These are phyloP conservation scores for Phaeodactylum tricornutum DNA, from an alignment of 108 stramenopile species.

Conservation along the genomic window DNA sequence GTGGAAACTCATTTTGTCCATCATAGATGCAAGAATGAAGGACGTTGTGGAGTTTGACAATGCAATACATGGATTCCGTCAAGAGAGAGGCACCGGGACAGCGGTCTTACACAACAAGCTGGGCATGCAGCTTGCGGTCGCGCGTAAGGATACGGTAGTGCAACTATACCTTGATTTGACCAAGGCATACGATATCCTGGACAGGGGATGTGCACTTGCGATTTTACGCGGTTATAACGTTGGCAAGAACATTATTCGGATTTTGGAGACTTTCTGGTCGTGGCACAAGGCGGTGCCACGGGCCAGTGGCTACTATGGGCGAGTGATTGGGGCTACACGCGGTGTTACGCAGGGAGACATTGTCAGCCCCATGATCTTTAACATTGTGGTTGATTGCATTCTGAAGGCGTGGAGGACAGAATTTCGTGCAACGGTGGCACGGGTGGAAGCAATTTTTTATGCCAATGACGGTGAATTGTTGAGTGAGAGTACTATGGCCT, in stretches of 20 bases:
- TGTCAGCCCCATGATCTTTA: constrained; percentile 14
- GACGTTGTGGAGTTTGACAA: no score
- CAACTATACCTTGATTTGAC: constrained; percentile 10
- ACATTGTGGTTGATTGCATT: constrained; percentile 24
- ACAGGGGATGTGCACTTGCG: constrained; percentile 6
- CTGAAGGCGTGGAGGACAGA: constrained; percentile 8
- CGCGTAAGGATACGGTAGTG: constrained; percentile 3
- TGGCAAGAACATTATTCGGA: constrained; percentile 5
- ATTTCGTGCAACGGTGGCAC: not conserved
- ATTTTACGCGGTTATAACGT: constrained; percentile 12
- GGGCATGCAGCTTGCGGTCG: constrained; percentile 4
- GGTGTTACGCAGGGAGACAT: constrained; percentile 23
- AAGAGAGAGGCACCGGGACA: constrained; percentile 11
- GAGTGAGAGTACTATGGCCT: no score
- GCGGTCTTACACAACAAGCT: constrained; percentile 14
- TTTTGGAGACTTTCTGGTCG: constrained; percentile 6
- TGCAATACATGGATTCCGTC: constrained; percentile 4
- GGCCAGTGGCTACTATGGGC: constrained; percentile 11
- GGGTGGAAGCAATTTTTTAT: constrained; percentile 5
- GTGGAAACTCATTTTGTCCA: constrained; percentile 9
- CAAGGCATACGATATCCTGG: constrained; percentile 14
- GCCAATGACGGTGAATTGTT: constrained; percentile 13
- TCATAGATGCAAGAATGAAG: constrained; percentile 7
- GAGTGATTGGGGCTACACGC: constrained; percentile 11
- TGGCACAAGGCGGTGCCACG: constrained; percentile 1